Base-by-base conservation (phyloP, 306 rosid genomes). In the Cucurbita pepo region DNA sequence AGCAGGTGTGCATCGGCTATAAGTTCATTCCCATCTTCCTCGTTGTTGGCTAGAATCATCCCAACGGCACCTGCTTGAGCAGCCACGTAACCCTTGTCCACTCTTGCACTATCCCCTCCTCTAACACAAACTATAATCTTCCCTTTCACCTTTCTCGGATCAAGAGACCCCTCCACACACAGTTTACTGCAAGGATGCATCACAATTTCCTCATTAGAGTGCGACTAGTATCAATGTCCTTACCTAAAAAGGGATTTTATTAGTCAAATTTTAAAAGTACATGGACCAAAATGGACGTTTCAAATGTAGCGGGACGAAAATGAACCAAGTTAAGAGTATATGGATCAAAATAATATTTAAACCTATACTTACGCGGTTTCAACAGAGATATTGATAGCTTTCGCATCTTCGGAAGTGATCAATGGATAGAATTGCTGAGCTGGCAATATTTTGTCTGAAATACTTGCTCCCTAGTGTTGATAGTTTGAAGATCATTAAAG, bases 81-180 rank as follows among this genome's bases (percentile, higher is more conserved):
- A 15, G 78, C 89, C 40, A 55, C 13, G 11, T 4, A 25, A 25
- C 92, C 88, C 77, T 87, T 85, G 0, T 54, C 69, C 3, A 5
- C 0, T 81, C 85, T 82, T 45, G 0, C 71, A 63, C 1, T 65
- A 0, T 5, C 52, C 6, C 25, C 25, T 25, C 86, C 92, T 1
- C 83, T 69, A 58, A 81, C 30, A 56, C 92, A 91, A 1, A 88
- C 78, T 82, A 91, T 7, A 21, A 91, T 84, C 74, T 87, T 91
- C 18, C 91, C 97, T 73, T 70, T 80, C 36, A 76, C 89, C 82
- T 84, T 87, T 43, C 34, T 8, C 1, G 87, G 75, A 76, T 91
- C 89, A 37, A 88, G 89, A 55, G 84, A 30, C 52, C 75, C 81
- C 0, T 38, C 8, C 34, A 1, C 0, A 78, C 96, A 91, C 0